Conservation (phyloP, 1,139 yeast genomes). For the Candida sp. region DNA sequence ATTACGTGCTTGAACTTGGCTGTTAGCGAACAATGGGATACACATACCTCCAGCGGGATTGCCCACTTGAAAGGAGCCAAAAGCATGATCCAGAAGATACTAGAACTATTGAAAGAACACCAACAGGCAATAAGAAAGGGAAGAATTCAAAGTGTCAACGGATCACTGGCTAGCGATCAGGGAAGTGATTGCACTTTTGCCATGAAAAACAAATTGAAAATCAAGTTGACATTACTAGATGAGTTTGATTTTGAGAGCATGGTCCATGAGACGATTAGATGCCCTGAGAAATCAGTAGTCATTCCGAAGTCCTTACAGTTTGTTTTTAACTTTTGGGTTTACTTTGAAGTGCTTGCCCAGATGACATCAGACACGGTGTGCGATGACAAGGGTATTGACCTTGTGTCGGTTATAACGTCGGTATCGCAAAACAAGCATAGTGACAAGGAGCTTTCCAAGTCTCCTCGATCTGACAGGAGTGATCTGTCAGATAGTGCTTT, state of each 20-base stretch:
- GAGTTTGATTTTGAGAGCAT: conserved; percentile 40
- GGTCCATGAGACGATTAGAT: conserved; percentile 18
- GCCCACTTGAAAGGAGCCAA: conserved; percentile 72
- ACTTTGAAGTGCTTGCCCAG: conserved; percentile 67
- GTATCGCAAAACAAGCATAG: conserved; percentile 16
- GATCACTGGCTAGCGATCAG: not conserved
- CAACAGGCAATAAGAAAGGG: conserved; percentile 21
- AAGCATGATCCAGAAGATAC: conserved; percentile 57
- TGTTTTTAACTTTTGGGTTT: conserved; percentile 66
- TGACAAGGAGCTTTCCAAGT: conserved; percentile 6
- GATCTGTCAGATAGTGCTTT: conserved; percentile 15
- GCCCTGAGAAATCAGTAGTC: conserved; percentile 8
- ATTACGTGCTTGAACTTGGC: conserved; percentile 68
- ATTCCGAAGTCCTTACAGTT: conserved; percentile 54
- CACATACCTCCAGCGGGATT: conserved; percentile 66
- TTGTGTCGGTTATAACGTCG: conserved; percentile 45
- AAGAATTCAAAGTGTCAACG: conserved; percentile 9
- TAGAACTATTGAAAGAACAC: conserved; percentile 33
- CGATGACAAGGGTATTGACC: conserved; percentile 49
- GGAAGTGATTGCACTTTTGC: conserved; percentile 8
- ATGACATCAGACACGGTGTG: conserved; percentile 55
- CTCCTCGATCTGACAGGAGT: conserved; percentile 5
- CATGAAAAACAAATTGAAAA: conserved; percentile 20
- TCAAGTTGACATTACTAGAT: conserved; percentile 34
- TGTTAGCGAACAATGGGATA: conserved; percentile 71